Evolutionary conservation across 768 basidiomycete genomes (phyloP), one percentile per base, ranked within the genome.

Genomic region (Asterophora parasitica): DNA sequence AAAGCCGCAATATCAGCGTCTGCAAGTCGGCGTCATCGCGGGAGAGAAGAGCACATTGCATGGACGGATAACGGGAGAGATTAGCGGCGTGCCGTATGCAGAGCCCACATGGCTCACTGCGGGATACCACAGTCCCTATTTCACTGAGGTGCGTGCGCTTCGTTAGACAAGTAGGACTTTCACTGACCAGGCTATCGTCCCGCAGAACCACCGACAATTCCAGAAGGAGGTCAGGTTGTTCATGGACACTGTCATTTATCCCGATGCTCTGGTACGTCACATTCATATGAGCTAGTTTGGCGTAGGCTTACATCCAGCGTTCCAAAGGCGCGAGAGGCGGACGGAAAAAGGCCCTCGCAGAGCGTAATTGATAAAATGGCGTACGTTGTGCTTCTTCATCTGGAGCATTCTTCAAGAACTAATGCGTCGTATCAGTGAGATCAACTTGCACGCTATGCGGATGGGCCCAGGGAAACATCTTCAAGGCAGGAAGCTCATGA

Each of bases 401-500:
- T 79, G 76, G 53, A 11, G 80, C 79, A 66, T 73, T 81, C 55
- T 77, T 76, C 64, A 68, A 69, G 38, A 44, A 13, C 17, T 54
- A 7, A 30, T 7, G 7, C n/a, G 35, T 19, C 10, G 8, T 6
- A 20, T 16, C 41, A 85, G 83, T 17, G 81, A 76, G 27, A 31
- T 81, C 31, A 82, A 91, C 56, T 54, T 96, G 38, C 86, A 92
- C 60, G 87, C 91, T 11, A 96, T 98, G 94, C 81, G 92, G 26
- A 68, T 94, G 70, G 95, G 95, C 16, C 95, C 95, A 7, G 92
- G 92, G 16, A 92, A 92, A 63, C 93, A 97, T 58, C 77, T 98
- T 9, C 75, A 85, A 62, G 94, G 94, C 4, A 76, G 80, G 12
- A 77, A 68, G 9, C 71, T 99, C n/a, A 83, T 92, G 76, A 81